Conservation (phyloP, 495 filamentous ascomycete species). For the Tuber borchii region DNA sequence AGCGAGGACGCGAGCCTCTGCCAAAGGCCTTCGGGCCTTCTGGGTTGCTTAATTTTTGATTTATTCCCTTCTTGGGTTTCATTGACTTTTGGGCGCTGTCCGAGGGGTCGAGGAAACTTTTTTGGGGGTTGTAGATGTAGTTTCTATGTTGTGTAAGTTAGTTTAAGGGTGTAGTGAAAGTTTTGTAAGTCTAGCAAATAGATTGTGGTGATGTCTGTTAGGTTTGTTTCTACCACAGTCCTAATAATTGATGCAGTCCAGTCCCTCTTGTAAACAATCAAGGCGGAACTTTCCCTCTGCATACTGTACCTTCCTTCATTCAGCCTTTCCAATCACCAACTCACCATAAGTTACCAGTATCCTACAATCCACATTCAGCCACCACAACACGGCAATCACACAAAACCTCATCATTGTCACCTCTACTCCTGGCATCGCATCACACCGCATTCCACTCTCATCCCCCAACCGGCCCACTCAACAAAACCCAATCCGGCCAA, state of each 20-base stretch:
- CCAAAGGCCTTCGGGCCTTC: conserved; percentile 36
- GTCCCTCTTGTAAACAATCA: neutral
- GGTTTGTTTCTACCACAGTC: neutral
- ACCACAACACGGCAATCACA: neutral
- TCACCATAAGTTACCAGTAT: neutral
- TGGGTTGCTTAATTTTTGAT: conserved; percentile 39
- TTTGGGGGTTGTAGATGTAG: neutral
- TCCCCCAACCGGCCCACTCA: neutral
- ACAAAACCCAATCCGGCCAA: neutral
- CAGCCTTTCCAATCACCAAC: neutral
- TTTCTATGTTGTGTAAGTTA: neutral
- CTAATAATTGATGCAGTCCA: neutral
- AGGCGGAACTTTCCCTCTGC: neutral
- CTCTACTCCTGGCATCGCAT: neutral
- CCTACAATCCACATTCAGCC: neutral
- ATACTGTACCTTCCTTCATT: too few relatives aligned
- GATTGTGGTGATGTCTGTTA: neutral
- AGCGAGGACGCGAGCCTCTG: conserved; percentile 35
- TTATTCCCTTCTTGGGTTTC: conserved; percentile 6
- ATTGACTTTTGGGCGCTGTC: conserved; percentile 1
- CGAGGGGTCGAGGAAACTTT: neutral
- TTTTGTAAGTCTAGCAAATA: neutral
- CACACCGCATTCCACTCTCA: neutral
- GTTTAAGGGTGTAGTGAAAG: neutral
- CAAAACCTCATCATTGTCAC: neutral